These are phyloP conservation scores for Prunus yedoensis DNA, from an alignment of 331 rosid genomes.

Conservation along the genomic window DNA sequence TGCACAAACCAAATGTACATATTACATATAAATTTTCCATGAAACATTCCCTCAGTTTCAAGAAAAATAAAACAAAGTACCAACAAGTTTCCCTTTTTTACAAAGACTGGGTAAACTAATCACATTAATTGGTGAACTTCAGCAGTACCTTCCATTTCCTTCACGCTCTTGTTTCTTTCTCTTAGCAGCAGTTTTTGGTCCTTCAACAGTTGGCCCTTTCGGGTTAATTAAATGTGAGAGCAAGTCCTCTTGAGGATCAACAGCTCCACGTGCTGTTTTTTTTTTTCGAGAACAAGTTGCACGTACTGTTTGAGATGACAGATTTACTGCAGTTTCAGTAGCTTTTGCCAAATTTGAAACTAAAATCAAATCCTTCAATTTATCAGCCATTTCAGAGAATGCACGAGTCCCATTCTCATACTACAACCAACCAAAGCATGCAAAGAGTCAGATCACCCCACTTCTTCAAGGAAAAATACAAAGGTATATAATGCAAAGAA, in stretches of 20 bases:
- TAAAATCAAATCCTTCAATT: slow-evolving; percentile 46
- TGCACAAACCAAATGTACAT: not conserved
- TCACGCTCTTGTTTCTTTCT: slow-evolving; percentile 24
- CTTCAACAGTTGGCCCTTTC: not conserved
- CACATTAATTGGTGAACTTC: not conserved
- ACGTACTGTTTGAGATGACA: slow-evolving; percentile 34
- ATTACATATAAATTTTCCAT: not conserved
- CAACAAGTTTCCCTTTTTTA: not conserved
- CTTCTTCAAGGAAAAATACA: not conserved
- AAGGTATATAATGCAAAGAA: not conserved
- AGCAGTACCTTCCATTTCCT: slow-evolving; percentile 18
- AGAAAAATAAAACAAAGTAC: not conserved
- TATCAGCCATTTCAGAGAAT: slow-evolving; percentile 35
- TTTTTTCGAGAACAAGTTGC: not conserved
- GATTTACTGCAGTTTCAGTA: slow-evolving; percentile 42
- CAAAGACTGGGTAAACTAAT: not conserved
- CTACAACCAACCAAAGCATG: slow-evolving; percentile 34
- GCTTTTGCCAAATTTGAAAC: slow-evolving; percentile 42
- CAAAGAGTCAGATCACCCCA: not conserved
- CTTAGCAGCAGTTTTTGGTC: slow-evolving; percentile 29
- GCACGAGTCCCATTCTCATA: slow-evolving; percentile 38
- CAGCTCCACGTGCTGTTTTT: slow-evolving; percentile 24
- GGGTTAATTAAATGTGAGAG: not conserved
- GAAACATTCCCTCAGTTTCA: not conserved
- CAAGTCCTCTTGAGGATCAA: not conserved